Evolutionary conservation across 306 rosid species (phyloP).

Genomic region (Cucurbita pepo): DNA sequence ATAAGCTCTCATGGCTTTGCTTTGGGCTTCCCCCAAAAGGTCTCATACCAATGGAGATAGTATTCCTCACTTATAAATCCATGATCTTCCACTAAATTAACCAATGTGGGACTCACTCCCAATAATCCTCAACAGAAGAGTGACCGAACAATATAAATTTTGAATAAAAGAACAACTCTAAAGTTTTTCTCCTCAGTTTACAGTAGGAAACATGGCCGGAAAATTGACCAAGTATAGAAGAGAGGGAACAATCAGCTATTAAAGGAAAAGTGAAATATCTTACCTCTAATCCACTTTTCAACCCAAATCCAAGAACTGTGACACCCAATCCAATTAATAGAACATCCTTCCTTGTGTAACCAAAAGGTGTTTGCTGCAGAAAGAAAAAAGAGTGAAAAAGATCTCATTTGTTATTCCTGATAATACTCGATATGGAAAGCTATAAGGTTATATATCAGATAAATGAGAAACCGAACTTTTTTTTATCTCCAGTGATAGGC

Average conservation of each 20-base stretch:
- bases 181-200: not conserved
- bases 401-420: not conserved
- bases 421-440: not conserved
- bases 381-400: not conserved
- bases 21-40: no score
- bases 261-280: not conserved
- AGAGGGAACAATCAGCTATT: not conserved
- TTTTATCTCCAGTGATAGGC: not conserved
- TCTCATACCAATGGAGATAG: no score
- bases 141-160: not conserved
- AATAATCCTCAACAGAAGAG: no score
- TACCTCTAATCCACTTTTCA: conserved; percentile 88
- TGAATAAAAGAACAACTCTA: not conserved
- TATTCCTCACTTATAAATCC: no score
- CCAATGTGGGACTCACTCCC: no score
- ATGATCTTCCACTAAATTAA: no score
- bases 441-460: not conserved
- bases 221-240: not conserved
- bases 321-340: conserved; percentile 75
- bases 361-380: conserved; percentile 54
- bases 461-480: not conserved
- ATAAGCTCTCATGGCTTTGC: no score
- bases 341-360: conserved; percentile 91
- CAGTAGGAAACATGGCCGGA: not conserved
- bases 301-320: conserved; percentile 57